Base-by-base conservation (phyloP, 139 green algal genomes). In the Volvox africanus region DNA sequence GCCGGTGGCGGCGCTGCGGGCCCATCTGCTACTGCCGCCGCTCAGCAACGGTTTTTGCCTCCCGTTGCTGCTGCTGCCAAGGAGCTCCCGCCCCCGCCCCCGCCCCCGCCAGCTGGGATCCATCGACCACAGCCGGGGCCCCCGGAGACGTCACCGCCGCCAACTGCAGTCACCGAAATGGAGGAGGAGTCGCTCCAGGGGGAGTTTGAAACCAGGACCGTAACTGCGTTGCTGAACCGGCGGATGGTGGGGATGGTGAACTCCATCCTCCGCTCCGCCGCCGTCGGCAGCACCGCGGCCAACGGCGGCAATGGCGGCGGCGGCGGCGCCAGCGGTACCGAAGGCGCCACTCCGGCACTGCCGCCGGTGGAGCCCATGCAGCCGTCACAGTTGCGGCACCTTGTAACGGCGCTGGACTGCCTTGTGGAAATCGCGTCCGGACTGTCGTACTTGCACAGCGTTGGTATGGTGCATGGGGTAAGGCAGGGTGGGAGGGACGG, bases 381-480 rank as follows among this genome's bases (percentile, higher is more conserved):
- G 36, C 14, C 26, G 26, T 26, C 1, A 28, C 69, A 82, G 85
- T 37, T 89, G 19, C 69, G 69, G 16, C 69, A 89, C 85, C 85
- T 89, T 36, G 37, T 71, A 1, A 20, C 44, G 26, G 69, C 69
- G n/a, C 85, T 89, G 28, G 69, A 61, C 18, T 89, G 85, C 16
- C 68, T 89, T 67, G 85, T 36, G 85, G 85, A 89, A 68, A 50
- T 82, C 65, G 85, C 85, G n/a, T 28, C 69, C n/a, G 85, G 69
- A 1, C 37, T 89, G 85, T 71, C 85, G 67, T 89, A 89, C 85
- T 50, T 89, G 2, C 85, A 89, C 44, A 50, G 24, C 69, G 28
- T 75, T 2, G 85, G 85, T n/a, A 89, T 89, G 69, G 85, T 89
- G 85, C 85, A 89, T 28, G 85, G 85, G 69, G 85, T 89, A 30